Base-by-base conservation (phyloP, 2,329 filamentous ascomycete genomes). In the Penicillium sp. region DNA sequence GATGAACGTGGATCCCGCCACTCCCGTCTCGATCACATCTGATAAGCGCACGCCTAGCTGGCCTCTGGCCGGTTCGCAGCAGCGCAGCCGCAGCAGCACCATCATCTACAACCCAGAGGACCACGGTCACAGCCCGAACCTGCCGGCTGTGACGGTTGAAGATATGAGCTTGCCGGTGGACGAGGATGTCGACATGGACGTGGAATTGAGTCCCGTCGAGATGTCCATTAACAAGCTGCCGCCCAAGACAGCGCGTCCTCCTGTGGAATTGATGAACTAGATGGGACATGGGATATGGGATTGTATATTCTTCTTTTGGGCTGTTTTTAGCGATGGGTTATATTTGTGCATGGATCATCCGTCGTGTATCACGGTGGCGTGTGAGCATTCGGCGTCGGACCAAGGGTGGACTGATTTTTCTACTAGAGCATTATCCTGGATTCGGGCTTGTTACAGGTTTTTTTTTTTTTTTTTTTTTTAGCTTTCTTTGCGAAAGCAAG, bases 101-200 rank as follows among this genome's bases (percentile, higher is more conserved):
- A 79, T 89, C 47, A 86, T 89, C 54, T 89, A 87, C 71, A 80
- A 89, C 65, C 87, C 87, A 0, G 82, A 86, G 58, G 84, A 88
- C 47, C 86, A 89, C 66, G 87, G 87, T 2, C 79, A 84, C 61
- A 86, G 82, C 59, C 85, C 86, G 0, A 79, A 83, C 65, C 73
- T 89, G 42, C 87, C 87, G 1, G 86, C 85, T 1, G 88, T 89
- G 40, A 84, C 86, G 70, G 86, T 89, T 2, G 86, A 88, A 72
- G 86, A 89, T 73, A 87, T 84, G 13, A 86, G 80, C 2, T 49
- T 73, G 17, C 77, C 75, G 35, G 78, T 73, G 2, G 80, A 77
- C n/a, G 71, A 77, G n/a, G 68, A 82, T 61, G 81, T 79, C 40
- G 84, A 85, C 33, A 62, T 78, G 44, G 78, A 78, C 6, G 69